Evolutionary conservation across 2,329 filamentous ascomycete genomes (phyloP).

Genomic region (Colletotrichum musicola): DNA sequence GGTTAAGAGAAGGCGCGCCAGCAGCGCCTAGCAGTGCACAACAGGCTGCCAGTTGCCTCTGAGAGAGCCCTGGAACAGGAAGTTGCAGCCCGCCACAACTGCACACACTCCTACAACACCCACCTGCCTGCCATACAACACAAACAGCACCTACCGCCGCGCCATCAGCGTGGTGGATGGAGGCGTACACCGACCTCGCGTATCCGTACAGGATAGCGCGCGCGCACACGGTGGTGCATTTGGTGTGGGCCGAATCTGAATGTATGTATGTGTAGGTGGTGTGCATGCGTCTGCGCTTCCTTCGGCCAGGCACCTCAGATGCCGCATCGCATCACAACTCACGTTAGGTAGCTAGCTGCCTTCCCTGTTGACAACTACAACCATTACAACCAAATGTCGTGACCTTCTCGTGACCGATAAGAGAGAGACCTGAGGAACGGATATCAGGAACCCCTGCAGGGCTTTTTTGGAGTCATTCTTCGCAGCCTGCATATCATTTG

Average conservation of each 20-base stretch:
- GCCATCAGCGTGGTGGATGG: background rate
- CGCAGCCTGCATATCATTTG: too few relatives aligned
- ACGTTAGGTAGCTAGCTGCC: background rate
- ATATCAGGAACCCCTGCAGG: too few relatives aligned
- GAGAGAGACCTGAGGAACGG: too few relatives aligned
- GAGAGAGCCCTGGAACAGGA: background rate
- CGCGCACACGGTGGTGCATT: constrained; percentile 1
- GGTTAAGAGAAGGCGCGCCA: constrained; percentile 18
- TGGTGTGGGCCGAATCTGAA: background rate
- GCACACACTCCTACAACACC: too few relatives aligned
- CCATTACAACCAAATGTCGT: background rate
- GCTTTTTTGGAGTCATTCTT: too few relatives aligned
- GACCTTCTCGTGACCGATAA: too few relatives aligned
- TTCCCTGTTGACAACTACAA: background rate
- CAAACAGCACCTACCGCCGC: background rate
- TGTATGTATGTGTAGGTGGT: too few relatives aligned
- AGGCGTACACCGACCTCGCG: constrained; percentile 26
- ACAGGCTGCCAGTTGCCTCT: background rate
- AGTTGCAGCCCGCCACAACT: background rate
- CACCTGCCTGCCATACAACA: background rate
- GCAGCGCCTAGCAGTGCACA: constrained; percentile 18
- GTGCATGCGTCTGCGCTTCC: too few relatives aligned
- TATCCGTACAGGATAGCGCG: constrained; percentile 8
- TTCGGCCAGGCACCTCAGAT: background rate
- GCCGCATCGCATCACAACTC: constrained; percentile 8